A percentile compares a stretch with the other conserved stretches of the same genome.
Evolutionary conservation across 495 filamentous ascomycete species (phyloP).

Genomic region (Articulospora tetracladia): DNA sequence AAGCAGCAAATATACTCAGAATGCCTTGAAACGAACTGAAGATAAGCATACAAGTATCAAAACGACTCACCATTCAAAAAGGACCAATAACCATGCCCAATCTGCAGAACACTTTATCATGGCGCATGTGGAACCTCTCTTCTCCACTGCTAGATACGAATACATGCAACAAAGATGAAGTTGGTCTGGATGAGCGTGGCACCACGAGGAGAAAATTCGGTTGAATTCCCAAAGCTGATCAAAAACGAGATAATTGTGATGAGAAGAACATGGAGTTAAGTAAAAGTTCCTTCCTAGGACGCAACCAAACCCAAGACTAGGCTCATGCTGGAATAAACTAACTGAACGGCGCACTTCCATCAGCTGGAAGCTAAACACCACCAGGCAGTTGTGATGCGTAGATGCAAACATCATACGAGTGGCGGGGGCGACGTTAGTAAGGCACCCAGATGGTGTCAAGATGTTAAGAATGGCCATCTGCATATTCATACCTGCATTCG

Average conservation of each 20-base stretch:
- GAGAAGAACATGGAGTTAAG: constrained; percentile 46
- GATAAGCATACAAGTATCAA: no score
- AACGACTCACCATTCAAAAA: no score
- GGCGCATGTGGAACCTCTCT: constrained; percentile 32
- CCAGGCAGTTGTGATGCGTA: constrained; percentile 46
- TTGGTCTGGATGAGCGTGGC: constrained; percentile 39
- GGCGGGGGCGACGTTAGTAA: constrained; percentile 35
- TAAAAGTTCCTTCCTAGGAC: constrained; percentile 44
- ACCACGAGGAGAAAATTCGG: constrained; percentile 47
- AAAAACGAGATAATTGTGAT: constrained; percentile 52
- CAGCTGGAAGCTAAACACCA: constrained; percentile 36
- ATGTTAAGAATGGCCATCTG: constrained; percentile 16
- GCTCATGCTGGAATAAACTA: neutral
- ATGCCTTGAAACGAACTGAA: no score
- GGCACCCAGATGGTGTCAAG: neutral
- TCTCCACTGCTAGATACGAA: constrained; percentile 27
- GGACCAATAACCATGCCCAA: no score
- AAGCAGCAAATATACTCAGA: no score
- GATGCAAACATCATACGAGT: constrained; percentile 53
- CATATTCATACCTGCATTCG: constrained; percentile 27
- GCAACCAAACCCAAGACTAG: constrained; percentile 16
- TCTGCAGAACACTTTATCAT: constrained; percentile 38
- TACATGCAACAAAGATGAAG: constrained; percentile 33
- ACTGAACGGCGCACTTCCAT: constrained; percentile 14
- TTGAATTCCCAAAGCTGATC: constrained; percentile 63